A percentile compares a stretch with the other conserved stretches of the same genome.
Evolutionary conservation across 768 basidiomycete genomes (phyloP).

Genomic region (Holtermanniella nyarrowii): DNA sequence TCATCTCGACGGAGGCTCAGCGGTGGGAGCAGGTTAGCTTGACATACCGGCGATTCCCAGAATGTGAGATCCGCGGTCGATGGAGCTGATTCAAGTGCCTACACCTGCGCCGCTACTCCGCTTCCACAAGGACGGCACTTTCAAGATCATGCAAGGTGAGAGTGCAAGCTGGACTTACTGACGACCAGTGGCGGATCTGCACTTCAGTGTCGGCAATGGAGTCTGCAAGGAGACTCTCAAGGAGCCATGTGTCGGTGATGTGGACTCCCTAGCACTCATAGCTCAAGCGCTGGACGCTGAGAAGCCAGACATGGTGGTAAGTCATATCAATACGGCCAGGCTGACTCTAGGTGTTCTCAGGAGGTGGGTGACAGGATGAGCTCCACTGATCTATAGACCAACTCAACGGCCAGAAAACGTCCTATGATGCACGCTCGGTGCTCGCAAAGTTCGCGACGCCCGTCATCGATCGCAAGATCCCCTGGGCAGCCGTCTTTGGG

Average conservation of each 20-base stretch:
- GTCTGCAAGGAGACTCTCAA: slow-evolving; percentile 61
- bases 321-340: background rate
- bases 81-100: background rate
- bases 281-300: slow-evolving; percentile 61
- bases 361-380: background rate
- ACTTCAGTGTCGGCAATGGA: slow-evolving; percentile 74
- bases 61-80: too few species aligned
- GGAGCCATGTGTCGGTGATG: slow-evolving; percentile 56
- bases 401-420: slow-evolving; percentile 78
- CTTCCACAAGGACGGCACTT: slow-evolving; percentile 70
- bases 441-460: slow-evolving; percentile 76
- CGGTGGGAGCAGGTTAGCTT: slow-evolving; percentile 37
- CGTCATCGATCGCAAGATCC: slow-evolving; percentile 63
- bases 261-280: slow-evolving; percentile 65
- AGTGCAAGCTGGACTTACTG: background rate
- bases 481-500: slow-evolving; percentile 88
- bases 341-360: background rate
- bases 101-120: slow-evolving; percentile 59
- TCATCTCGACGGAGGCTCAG: slow-evolving; percentile 20
- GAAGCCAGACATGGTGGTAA: slow-evolving; percentile 74
- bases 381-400: slow-evolving; percentile 77
- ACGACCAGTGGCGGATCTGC: slow-evolving; percentile 82
- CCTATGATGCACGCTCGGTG: slow-evolving; percentile 80
- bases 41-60: slow-evolving; percentile 24
- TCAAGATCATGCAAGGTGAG: slow-evolving; percentile 50